These are phyloP conservation scores for Fusarium sp. DNA, from an alignment of 2,329 filamentous ascomycete genomes.

Conservation along the genomic window DNA sequence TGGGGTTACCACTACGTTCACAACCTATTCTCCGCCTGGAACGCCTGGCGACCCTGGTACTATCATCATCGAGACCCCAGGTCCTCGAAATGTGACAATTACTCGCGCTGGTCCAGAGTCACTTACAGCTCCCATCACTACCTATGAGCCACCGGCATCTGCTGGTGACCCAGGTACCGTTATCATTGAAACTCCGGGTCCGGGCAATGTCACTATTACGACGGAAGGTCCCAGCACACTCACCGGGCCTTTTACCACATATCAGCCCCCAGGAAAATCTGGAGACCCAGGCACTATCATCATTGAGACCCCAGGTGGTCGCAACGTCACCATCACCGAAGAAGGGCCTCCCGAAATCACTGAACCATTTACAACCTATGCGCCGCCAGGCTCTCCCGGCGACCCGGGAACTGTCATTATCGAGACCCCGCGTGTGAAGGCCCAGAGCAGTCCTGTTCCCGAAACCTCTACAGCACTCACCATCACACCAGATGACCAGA, in stretches of 20 bases:
- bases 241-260: neutral
- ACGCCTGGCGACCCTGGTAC: slow-evolving; percentile 30
- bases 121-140: slow-evolving; percentile 1
- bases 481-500: slow-evolving; percentile 21
- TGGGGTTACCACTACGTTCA: slow-evolving; percentile 33
- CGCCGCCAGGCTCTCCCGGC: slow-evolving; percentile 1
- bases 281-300: slow-evolving; percentile 13
- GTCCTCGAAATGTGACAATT: slow-evolving; percentile 33
- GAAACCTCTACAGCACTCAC: slow-evolving; percentile 26
- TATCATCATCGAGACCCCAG: slow-evolving; percentile 24
- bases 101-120: slow-evolving; percentile 9
- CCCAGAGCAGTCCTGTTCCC: neutral
- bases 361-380: slow-evolving; percentile 9
- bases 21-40: slow-evolving; percentile 27
- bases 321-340: slow-evolving; percentile 11
- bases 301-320: neutral
- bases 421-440: slow-evolving; percentile 2
- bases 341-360: slow-evolving; percentile 1
- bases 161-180: neutral
- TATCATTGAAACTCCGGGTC: slow-evolving; percentile 3
- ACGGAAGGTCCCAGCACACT: neutral
- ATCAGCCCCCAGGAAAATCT: neutral
- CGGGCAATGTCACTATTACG: slow-evolving; percentile 1
- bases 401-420: slow-evolving; percentile 22
- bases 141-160: neutral